These are phyloP conservation scores for Austroboletus olivaceoglutinosus DNA, from an alignment of 1,284 basidiomycete species.

Conservation along the genomic window DNA sequence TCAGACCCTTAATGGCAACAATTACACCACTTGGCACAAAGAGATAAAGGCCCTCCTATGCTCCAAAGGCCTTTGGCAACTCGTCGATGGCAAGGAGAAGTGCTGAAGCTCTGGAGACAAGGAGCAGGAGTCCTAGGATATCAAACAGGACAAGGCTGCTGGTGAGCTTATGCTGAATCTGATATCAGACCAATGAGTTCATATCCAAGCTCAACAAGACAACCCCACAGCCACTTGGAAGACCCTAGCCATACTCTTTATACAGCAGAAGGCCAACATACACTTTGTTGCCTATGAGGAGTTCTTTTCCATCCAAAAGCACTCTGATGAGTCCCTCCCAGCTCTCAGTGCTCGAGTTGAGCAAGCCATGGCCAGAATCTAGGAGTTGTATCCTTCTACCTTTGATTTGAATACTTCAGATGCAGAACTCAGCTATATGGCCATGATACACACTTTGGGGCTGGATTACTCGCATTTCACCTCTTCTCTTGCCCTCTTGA, in stretches of 20 bases:
- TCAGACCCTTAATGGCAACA: no score
- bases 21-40: no score
- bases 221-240: background rate
- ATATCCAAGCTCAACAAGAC: background rate
- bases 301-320: background rate
- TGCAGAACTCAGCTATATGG: no score
- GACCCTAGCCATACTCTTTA: background rate
- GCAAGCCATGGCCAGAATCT: no score
- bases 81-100: background rate
- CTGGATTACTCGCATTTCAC: no score
- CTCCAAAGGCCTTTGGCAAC: no score
- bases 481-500: no score
- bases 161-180: background rate
- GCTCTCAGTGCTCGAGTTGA: background rate
- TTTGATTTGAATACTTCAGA: no score
- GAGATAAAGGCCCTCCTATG: no score
- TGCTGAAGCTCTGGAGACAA: background rate
- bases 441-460: no score
- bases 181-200: background rate
- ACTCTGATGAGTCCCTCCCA: background rate
- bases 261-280: background rate
- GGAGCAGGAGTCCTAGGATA: background rate
- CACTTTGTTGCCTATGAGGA: background rate
- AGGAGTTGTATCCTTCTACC: no score
- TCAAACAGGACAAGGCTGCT: background rate